Percentiles rank a stretch among this genome's conserved stretches.
phyloP scores from a whole-genome alignment of 495 filamentous ascomycete genomes.

The Lasiosphaeriaceae sp. region DNA sequence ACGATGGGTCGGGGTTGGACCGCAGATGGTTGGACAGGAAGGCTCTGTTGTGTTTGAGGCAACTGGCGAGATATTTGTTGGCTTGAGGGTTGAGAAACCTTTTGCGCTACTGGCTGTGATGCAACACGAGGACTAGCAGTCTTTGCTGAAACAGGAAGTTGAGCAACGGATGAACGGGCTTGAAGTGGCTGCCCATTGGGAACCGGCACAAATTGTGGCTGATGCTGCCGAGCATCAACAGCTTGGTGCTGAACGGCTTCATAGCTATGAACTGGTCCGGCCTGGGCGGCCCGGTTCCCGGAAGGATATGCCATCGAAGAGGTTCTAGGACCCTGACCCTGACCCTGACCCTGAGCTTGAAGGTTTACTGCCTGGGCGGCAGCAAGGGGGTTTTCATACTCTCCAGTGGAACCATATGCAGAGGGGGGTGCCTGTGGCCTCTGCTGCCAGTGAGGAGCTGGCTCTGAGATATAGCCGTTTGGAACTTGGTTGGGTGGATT shows the following conservation, averaged over 20 bases:
- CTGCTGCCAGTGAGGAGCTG: slow-evolving; percentile 22
- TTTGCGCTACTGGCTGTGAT: slow-evolving; percentile 5
- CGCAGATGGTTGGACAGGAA: slow-evolving; percentile 2
- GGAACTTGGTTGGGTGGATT: slow-evolving; percentile 1
- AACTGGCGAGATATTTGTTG: slow-evolving; percentile 18
- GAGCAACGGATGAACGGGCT: slow-evolving; percentile 4
- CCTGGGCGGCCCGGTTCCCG: slow-evolving; percentile 3
- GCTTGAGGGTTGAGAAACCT: slow-evolving; percentile 1
- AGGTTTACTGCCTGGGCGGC: slow-evolving; percentile 11
- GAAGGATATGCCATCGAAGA: slow-evolving; percentile 14
- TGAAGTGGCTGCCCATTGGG: slow-evolving; percentile 19
- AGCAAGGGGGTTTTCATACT: slow-evolving; percentile 26
- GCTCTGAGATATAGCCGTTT: slow-evolving; percentile 15
- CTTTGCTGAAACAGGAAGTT: slow-evolving; percentile 8
- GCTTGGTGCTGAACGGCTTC: slow-evolving; percentile 15
- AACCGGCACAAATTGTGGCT: slow-evolving; percentile 13
- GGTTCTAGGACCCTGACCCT: slow-evolving; percentile 9
- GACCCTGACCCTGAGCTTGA: slow-evolving; percentile 11
- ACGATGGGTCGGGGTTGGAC: not conserved
- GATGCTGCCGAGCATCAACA: slow-evolving; percentile 6
- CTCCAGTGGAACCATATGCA: slow-evolving; percentile 14
- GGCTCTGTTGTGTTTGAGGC: slow-evolving; percentile 15
- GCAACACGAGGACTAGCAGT: slow-evolving; percentile 12
- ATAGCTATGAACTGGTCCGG: slow-evolving; percentile 6
- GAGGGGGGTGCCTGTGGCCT: slow-evolving; percentile 2